These are phyloP conservation scores for Athelia sp. DNA, from an alignment of 1,284 basidiomycete genomes.

Conservation along the genomic window DNA sequence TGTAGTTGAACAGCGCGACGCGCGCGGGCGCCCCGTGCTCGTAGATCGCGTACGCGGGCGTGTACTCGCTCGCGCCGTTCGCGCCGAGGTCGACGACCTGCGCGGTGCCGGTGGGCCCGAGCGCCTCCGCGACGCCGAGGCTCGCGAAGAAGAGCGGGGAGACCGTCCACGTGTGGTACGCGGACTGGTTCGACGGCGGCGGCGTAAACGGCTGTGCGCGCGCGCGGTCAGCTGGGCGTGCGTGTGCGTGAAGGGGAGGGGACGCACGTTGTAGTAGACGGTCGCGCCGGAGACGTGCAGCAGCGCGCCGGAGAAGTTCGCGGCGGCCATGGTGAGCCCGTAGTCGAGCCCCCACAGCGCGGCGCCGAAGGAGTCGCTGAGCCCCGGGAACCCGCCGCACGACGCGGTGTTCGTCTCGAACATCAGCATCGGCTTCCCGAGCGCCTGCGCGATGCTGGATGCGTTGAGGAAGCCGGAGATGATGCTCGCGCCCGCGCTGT, in stretches of 20 bases:
- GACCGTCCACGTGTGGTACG: slow-evolving; percentile 33
- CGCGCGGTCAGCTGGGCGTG: background rate
- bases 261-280: slow-evolving; percentile 35
- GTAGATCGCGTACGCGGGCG: slow-evolving; percentile 51
- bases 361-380: slow-evolving; percentile 33
- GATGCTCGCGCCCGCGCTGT: slow-evolving; percentile 42
- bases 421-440: slow-evolving; percentile 52
- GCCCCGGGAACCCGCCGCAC: slow-evolving; percentile 54
- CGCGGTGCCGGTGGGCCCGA: slow-evolving; percentile 36
- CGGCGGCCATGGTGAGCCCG: slow-evolving; percentile 30
- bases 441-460: slow-evolving; percentile 35
- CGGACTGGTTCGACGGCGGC: slow-evolving; percentile 33
- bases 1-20: slow-evolving; percentile 49
- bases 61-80: slow-evolving; percentile 31
- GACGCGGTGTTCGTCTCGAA: slow-evolving; percentile 76
- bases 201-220: slow-evolving; percentile 19
- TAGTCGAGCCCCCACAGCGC: slow-evolving; percentile 43
- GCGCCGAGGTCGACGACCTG: slow-evolving; percentile 38
- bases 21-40: slow-evolving; percentile 37
- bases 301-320: slow-evolving; percentile 30
- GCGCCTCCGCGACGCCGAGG: slow-evolving; percentile 41
- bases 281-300: slow-evolving; percentile 36
- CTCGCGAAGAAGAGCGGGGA: slow-evolving; percentile 36
- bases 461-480: slow-evolving; percentile 47
- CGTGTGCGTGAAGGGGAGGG: slow-evolving; percentile 7